A percentile compares a stretch with the other conserved stretches of the same genome.
These are phyloP conservation scores for Pontederia crassipes DNA, from an alignment of 176 grass and related monocot genomes.

Conservation along the genomic window DNA sequence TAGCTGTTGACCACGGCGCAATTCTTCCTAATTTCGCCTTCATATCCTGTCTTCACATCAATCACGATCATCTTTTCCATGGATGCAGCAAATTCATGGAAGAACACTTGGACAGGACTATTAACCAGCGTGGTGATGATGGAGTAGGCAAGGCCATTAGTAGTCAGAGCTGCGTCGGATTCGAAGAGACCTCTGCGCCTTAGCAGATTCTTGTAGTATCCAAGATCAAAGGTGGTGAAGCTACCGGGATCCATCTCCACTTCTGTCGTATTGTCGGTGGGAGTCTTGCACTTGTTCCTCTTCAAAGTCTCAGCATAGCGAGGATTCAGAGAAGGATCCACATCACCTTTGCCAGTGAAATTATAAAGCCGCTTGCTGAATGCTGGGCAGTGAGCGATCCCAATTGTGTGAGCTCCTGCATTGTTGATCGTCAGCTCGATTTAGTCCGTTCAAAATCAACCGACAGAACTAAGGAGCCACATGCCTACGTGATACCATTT, in stretches of 20 bases:
- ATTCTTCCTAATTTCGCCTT: constrained; percentile 66
- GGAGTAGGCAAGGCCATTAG: constrained; percentile 43
- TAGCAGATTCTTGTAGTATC: constrained; percentile 26
- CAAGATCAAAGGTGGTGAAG: constrained; percentile 22
- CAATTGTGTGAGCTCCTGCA: constrained; percentile 9
- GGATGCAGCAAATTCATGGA: constrained; percentile 43
- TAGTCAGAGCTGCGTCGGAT: constrained; percentile 55
- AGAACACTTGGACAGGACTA: constrained; percentile 28
- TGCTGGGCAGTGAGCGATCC: constrained; percentile 8
- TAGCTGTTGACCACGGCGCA: constrained; percentile 25
- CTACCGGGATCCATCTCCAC: constrained; percentile 27
- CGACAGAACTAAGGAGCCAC: too few species aligned
- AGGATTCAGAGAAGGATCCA: constrained; percentile 1
- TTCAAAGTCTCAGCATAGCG: not conserved
- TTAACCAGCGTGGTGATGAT: constrained; percentile 23
- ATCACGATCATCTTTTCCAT: constrained; percentile 64
- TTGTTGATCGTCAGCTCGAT: too few species aligned
- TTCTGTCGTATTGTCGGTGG: constrained; percentile 3
- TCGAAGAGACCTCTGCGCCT: constrained; percentile 43
- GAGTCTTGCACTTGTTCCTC: not conserved
- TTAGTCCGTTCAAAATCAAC: too few species aligned
- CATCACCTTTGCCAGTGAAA: not conserved
- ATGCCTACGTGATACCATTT: too few species aligned
- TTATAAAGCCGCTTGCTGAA: constrained; percentile 9
- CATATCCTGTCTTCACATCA: constrained; percentile 36